Evolutionary conservation across 1,284 basidiomycete species (phyloP).

Genomic region (Earliella scabrosa): DNA sequence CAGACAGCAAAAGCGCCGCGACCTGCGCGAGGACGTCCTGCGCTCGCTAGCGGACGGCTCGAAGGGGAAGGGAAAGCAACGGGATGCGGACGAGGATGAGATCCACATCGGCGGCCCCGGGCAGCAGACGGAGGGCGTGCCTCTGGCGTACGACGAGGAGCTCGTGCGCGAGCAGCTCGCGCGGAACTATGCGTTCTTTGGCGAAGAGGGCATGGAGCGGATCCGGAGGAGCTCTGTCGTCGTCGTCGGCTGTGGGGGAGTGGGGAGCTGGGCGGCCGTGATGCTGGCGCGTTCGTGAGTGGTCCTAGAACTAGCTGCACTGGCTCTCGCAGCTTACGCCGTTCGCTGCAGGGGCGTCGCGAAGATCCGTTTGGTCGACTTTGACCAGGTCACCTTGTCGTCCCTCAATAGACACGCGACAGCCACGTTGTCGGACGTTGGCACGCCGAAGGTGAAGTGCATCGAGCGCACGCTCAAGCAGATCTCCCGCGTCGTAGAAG

Average conservation of each 20-base stretch:
- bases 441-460: constrained; percentile 90
- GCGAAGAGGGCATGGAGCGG: constrained; percentile 86
- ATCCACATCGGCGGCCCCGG: constrained; percentile 10
- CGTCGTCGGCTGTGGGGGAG: constrained; percentile 94
- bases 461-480: constrained; percentile 75
- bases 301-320: too few species aligned
- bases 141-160: constrained; percentile 66
- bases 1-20: constrained; percentile 51
- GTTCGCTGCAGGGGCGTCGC: constrained; percentile 66
- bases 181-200: constrained; percentile 94
- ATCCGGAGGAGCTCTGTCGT: constrained; percentile 83
- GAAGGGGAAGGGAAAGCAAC: constrained; percentile 3
- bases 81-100: constrained; percentile 12
- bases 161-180: constrained; percentile 88
- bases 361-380: constrained; percentile 80
- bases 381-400: constrained; percentile 92
- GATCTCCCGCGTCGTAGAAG: constrained; percentile 74
- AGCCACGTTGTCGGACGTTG: constrained; percentile 91
- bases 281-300: constrained; percentile 91
- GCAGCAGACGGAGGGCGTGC: constrained; percentile 2
- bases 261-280: constrained; percentile 93
- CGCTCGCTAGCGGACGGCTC: constrained; percentile 47
- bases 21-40: constrained; percentile 60
- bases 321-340: too few species aligned
- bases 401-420: constrained; percentile 95